These are phyloP conservation scores for Lipomyces yamanashiensis DNA, from an alignment of 805 yeast species.

Conservation along the genomic window DNA sequence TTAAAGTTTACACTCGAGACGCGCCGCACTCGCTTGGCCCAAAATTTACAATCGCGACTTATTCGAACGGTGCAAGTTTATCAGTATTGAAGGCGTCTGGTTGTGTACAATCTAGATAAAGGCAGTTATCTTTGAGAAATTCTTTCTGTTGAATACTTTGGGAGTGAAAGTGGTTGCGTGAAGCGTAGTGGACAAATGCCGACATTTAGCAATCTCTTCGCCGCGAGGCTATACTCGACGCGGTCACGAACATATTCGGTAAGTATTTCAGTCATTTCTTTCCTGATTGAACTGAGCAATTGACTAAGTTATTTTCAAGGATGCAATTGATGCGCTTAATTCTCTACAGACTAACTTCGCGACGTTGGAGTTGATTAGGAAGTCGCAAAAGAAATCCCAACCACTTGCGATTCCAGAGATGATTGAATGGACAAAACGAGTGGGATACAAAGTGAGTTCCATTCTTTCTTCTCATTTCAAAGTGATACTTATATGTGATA, in stretches of 20 bases:
- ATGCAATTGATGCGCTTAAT: constrained; percentile 85
- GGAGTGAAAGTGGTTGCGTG: no score
- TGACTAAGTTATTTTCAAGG: constrained; percentile 46
- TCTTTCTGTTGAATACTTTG: no score
- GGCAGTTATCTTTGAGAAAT: no score
- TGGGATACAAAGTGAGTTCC: constrained; percentile 56
- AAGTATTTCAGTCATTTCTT: not conserved
- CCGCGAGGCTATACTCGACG: constrained; percentile 5
- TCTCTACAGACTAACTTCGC: constrained; percentile 90
- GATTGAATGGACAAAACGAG: constrained; percentile 74
- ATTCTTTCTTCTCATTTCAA: constrained; percentile 39
- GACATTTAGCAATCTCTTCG: not conserved
- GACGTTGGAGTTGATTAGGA: constrained; percentile 78
- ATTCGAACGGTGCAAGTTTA: no score
- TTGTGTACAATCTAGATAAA: no score
- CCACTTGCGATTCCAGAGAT: constrained; percentile 78
- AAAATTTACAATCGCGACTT: no score
- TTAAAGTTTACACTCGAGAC: no score
- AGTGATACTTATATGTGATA: constrained; percentile 14
- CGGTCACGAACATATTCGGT: constrained; percentile 19
- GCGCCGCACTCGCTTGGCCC: no score
- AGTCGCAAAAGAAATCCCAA: constrained; percentile 66
- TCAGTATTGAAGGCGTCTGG: no score
- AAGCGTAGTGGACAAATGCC: not conserved
- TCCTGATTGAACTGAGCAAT: not conserved